phyloP scores from a whole-genome alignment of 805 yeast genomes.

The Blastobotrys chiropterorum region DNA sequence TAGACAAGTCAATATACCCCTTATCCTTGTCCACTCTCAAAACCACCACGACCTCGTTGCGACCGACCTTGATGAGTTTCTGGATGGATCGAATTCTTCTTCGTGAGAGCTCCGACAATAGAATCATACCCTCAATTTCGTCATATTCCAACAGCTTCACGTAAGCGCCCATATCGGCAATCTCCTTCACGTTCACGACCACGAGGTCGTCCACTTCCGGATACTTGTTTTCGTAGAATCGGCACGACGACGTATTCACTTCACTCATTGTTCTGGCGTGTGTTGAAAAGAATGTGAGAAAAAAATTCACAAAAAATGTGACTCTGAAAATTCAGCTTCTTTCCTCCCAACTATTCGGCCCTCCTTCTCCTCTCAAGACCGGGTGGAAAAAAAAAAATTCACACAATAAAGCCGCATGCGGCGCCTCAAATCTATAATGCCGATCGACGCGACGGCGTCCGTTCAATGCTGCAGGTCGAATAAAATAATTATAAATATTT shows the following conservation, averaged over 20 bases:
- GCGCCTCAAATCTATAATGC: too few relatives aligned
- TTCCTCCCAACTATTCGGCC: not conserved
- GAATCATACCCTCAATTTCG: conserved; percentile 97
- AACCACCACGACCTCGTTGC: conserved; percentile 96
- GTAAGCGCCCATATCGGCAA: conserved; percentile 99
- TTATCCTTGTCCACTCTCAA: conserved; percentile 97
- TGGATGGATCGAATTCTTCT: conserved; percentile 98
- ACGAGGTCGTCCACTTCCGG: conserved; percentile 99
- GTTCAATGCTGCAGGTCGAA: not conserved
- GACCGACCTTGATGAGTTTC: conserved; percentile 94
- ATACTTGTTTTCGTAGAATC: conserved; percentile 96
- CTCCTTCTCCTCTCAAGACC: too few relatives aligned
- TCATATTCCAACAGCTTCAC: conserved; percentile 91
- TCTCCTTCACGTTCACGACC: conserved; percentile 85
- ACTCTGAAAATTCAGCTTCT: not conserved
- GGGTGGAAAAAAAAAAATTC: not conserved
- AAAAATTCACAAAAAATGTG: not conserved
- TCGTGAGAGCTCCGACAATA: conserved; percentile 91
- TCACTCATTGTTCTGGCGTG: conserved; percentile 15
- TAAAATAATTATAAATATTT: too few relatives aligned
- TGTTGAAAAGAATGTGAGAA: not conserved
- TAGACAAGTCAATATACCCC: conserved; percentile 95
- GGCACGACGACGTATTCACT: conserved; percentile 62
- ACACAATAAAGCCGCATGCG: not conserved
- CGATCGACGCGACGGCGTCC: not conserved